A percentile compares a stretch with the other conserved stretches of the same genome.
phyloP scores from a whole-genome alignment of 148 eudicot species.

The Fagopyrum tataricum region DNA sequence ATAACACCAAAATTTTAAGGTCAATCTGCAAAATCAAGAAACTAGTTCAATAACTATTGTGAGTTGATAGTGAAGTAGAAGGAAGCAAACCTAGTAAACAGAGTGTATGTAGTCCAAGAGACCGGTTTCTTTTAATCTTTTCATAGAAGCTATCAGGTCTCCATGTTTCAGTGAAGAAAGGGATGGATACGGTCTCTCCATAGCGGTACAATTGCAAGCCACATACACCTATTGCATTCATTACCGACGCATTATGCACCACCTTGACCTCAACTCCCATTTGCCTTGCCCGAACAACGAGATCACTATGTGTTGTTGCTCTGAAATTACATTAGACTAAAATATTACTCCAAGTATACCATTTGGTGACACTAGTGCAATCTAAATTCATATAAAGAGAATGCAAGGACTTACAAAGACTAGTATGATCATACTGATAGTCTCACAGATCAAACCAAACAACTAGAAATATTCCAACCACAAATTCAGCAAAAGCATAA shows the following conservation, averaged over 20 bases:
- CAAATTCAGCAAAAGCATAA: background rate
- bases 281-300: conserved; percentile 88
- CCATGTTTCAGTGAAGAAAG: conserved; percentile 94
- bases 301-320: conserved; percentile 93
- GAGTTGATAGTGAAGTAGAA: background rate
- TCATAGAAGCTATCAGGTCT: conserved; percentile 90
- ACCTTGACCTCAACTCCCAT: conserved; percentile 69
- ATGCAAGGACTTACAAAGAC: background rate
- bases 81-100: conserved; percentile 70
- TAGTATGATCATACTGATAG: background rate
- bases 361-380: background rate
- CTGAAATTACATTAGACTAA: conserved; percentile 24
- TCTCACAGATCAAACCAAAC: background rate
- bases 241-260: conserved; percentile 84
- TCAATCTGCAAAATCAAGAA: background rate
- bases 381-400: background rate
- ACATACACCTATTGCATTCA: conserved; percentile 90
- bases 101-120: conserved; percentile 78
- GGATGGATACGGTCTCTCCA: conserved; percentile 91
- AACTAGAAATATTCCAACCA: background rate
- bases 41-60: background rate
- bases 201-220: conserved; percentile 88
- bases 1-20: background rate
- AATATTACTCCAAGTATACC: background rate
- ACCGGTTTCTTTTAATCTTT: conserved; percentile 66